Conservation (phyloP, 2,329 filamentous ascomycete species). For the Trichoderma guizhouense region DNA sequence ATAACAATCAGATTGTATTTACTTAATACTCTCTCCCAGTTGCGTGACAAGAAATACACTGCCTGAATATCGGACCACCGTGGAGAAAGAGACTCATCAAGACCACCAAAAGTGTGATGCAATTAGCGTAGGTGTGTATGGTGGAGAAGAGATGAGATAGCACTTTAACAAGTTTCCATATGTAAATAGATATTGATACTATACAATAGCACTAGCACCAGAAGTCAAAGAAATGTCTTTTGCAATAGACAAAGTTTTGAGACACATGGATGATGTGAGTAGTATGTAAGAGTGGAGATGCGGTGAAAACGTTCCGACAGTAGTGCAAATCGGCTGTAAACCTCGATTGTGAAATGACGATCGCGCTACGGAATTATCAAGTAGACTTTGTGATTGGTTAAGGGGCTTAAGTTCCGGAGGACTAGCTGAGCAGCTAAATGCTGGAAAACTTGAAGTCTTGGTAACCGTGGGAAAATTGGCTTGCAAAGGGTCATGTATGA, state of each 20-base stretch:
- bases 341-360: not conserved
- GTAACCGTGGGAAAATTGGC: not conserved
- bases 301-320: not conserved
- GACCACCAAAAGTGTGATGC: conserved; percentile 51
- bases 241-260: not conserved
- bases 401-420: not conserved
- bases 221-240: not conserved
- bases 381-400: not conserved
- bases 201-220: not conserved
- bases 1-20: not conserved
- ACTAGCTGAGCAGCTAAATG: not conserved
- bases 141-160: too few relatives aligned
- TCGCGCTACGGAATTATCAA: not conserved
- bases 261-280: not conserved
- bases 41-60: not conserved
- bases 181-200: not conserved
- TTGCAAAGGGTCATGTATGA: not conserved
- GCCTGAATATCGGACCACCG: conserved; percentile 42
- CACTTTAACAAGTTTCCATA: not conserved
- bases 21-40: not conserved
- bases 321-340: not conserved
- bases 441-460: not conserved
- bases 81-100: conserved; percentile 68
- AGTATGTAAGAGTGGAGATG: not conserved
- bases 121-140: too few relatives aligned